phyloP scores from a whole-genome alignment of 2,329 filamentous ascomycete genomes.

The Biscogniauxia mediterranea region DNA sequence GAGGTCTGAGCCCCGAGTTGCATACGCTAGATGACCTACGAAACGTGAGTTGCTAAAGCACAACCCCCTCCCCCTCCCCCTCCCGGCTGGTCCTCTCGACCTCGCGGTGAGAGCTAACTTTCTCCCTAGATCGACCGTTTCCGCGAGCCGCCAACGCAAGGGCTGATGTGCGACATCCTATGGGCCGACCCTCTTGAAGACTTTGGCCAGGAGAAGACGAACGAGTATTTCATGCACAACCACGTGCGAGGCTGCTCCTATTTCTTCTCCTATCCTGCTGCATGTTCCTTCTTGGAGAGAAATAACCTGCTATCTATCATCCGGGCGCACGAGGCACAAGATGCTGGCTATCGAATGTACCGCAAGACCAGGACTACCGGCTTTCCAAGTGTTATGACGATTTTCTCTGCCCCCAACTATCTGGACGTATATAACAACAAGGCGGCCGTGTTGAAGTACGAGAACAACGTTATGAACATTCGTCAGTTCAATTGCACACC shows the following conservation, averaged over 20 bases:
- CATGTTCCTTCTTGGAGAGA: slow-evolving; percentile 96
- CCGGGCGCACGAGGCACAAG: slow-evolving; percentile 95
- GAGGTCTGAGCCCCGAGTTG: slow-evolving; percentile 90
- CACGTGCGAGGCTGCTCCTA: slow-evolving; percentile 98
- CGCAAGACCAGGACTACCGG: slow-evolving; percentile 96
- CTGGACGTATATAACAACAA: slow-evolving; percentile 99
- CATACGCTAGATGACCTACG: slow-evolving; percentile 94
- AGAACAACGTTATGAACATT: slow-evolving; percentile 99
- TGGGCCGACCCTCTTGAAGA: slow-evolving; percentile 98
- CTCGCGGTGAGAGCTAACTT: slow-evolving; percentile 10
- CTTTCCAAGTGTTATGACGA: slow-evolving; percentile 99
- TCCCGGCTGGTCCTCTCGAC: neutral
- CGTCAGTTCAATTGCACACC: slow-evolving; percentile 99
- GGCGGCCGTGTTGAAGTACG: slow-evolving; percentile 96
- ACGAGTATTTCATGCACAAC: slow-evolving; percentile 97
- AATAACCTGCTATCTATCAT: slow-evolving; percentile 98
- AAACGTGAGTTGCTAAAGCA: slow-evolving; percentile 58
- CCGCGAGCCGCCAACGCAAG: slow-evolving; percentile 93
- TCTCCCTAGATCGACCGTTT: slow-evolving; percentile 83
- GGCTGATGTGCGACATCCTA: slow-evolving; percentile 98
- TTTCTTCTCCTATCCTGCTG: slow-evolving; percentile 98
- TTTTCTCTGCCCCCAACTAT: slow-evolving; percentile 98
- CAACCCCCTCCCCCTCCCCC: too few relatives aligned
- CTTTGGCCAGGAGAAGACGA: slow-evolving; percentile 97
- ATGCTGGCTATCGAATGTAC: slow-evolving; percentile 99